These are phyloP conservation scores for Alliaria petiolata DNA, from an alignment of 345 rosid genomes.

Conservation along the genomic window DNA sequence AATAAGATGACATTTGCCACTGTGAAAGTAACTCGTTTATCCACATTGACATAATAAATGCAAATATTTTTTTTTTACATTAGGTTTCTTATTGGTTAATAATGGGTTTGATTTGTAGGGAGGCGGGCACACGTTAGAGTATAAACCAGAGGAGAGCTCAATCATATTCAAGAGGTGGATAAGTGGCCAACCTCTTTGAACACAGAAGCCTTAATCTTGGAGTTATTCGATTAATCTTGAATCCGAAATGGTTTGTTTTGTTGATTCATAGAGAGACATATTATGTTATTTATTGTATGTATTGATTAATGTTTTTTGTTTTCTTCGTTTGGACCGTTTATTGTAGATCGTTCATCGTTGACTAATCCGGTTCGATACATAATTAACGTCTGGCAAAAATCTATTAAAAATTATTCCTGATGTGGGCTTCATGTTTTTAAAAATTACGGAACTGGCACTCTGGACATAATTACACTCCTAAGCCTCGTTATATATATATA, in stretches of 20 bases:
- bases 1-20: conserved; percentile 74
- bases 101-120: conserved; percentile 41
- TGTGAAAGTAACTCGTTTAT: conserved; percentile 41
- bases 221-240: not conserved
- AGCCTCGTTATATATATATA: too few species aligned
- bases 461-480: too few species aligned
- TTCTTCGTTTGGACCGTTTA: not conserved
- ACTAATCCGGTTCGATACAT: too few species aligned
- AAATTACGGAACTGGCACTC: too few species aligned
- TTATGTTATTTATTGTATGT: not conserved
- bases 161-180: conserved; percentile 41
- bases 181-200: conserved; percentile 25
- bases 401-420: too few species aligned
- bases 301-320: not conserved
- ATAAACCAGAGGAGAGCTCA: conserved; percentile 42
- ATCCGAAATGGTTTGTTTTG: not conserved
- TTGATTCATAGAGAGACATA: not conserved
- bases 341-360: too few species aligned
- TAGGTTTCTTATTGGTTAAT: not conserved
- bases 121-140: conserved; percentile 59
- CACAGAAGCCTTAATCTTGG: not conserved
- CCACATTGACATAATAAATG: not conserved
- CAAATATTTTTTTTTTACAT: not conserved
- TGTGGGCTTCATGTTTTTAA: too few species aligned
- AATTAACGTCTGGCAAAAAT: too few species aligned